Percentiles rank a stretch among this genome's conserved stretches.
phyloP scores from a whole-genome alignment of 345 rosid species.

The Brassica cretica region DNA sequence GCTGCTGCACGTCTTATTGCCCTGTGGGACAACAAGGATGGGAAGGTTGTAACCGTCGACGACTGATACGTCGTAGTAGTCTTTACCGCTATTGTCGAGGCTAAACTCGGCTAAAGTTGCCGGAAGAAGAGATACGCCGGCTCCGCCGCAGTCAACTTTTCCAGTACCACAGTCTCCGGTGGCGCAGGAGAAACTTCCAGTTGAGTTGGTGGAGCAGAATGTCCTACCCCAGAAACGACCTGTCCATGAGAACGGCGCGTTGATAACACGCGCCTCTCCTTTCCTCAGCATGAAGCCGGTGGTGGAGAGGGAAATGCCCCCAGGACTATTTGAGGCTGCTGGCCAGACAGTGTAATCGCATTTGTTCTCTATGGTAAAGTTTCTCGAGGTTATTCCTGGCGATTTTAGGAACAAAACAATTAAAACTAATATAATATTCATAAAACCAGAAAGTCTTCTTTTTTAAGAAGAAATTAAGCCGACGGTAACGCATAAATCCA shows the following conservation, averaged over 20 bases:
- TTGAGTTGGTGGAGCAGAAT: slow-evolving; percentile 33
- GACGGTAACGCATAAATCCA: too few species aligned
- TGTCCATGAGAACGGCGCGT: slow-evolving; percentile 36
- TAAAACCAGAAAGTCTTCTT: background rate
- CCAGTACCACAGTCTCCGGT: slow-evolving; percentile 57
- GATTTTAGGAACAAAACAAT: background rate
- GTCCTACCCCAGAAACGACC: slow-evolving; percentile 62
- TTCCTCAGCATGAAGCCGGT: slow-evolving; percentile 58
- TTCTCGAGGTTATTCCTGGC: background rate
- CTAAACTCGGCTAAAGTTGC: slow-evolving; percentile 49
- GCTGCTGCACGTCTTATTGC: background rate
- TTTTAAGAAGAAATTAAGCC: too few species aligned
- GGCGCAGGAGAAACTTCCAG: background rate
- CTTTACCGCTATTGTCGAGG: slow-evolving; percentile 32
- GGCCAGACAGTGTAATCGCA: slow-evolving; percentile 51
- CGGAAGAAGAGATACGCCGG: slow-evolving; percentile 34
- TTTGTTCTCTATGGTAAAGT: slow-evolving; percentile 1
- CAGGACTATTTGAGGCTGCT: background rate
- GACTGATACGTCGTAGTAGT: slow-evolving; percentile 44
- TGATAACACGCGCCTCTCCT: slow-evolving; percentile 29
- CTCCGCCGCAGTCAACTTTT: slow-evolving; percentile 29
- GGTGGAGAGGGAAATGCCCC: slow-evolving; percentile 21
- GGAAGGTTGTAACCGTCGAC: slow-evolving; percentile 38
- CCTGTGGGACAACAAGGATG: background rate
- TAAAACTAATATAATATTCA: background rate